Percentiles rank a stretch among this genome's conserved stretches.
These are phyloP conservation scores for Cutaneotrichosporon cavernicola DNA, from an alignment of 1,284 basidiomycete genomes.

Conservation along the genomic window DNA sequence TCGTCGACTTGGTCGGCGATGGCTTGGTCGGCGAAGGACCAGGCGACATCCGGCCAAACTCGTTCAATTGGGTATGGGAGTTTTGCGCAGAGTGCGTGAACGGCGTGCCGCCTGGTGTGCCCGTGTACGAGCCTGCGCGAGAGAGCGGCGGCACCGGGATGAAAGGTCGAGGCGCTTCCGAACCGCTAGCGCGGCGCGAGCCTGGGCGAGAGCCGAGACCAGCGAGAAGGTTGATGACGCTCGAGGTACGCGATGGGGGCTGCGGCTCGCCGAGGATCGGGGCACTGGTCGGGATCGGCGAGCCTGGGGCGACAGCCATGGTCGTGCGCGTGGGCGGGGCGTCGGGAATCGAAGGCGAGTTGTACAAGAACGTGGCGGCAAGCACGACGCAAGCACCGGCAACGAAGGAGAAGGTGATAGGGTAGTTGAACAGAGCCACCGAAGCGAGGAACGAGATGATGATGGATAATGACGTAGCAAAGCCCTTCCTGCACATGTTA, in stretches of 20 bases:
- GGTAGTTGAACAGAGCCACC: conserved; percentile 81
- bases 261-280: conserved; percentile 52
- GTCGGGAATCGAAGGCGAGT: conserved; percentile 56
- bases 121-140: conserved; percentile 8
- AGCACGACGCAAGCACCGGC: conserved; percentile 79
- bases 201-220: conserved; percentile 27
- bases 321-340: conserved; percentile 33
- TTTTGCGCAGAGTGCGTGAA: conserved; percentile 7
- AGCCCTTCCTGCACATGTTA: conserved; percentile 64
- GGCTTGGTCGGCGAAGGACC: neutral
- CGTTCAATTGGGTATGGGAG: conserved; percentile 8
- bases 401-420: conserved; percentile 78
- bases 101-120: conserved; percentile 2
- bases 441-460: conserved; percentile 89
- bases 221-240: conserved; percentile 44
- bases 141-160: conserved; percentile 1
- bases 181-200: conserved; percentile 19
- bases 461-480: conserved; percentile 89
- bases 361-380: conserved; percentile 85
- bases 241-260: conserved; percentile 39
- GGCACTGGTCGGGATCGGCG: conserved; percentile 45
- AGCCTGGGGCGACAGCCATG: conserved; percentile 47
- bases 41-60: conserved; percentile 11
- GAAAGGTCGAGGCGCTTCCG: conserved; percentile 16
- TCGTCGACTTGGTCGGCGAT: conserved; percentile 5